Evolutionary conservation across 768 basidiomycete species (phyloP), one percentile per base, ranked within the genome.

Genomic region (Cubamyces lactineus): DNA sequence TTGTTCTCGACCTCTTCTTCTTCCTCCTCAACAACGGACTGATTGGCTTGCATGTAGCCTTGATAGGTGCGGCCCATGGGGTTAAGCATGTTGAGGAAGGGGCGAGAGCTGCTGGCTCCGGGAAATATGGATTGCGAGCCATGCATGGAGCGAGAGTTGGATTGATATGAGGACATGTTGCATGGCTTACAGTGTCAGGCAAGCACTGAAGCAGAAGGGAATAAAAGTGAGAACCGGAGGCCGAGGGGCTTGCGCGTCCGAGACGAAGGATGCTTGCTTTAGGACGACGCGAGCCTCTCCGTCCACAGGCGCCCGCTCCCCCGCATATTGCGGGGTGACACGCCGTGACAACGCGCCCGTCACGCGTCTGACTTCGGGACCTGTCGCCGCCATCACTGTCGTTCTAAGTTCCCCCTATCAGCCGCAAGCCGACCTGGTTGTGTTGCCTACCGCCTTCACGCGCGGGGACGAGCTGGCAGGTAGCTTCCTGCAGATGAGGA

Each of bases 61-160:
- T 86, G 86, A 71, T 92, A 86, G 34, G 81, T 75, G 65, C 85
- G 83, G 63, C 84, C 84, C 81, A 91, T 87, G 40, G 92, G 90
- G 72, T 93, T 94, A 39, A 94, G 78, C 82, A 91, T 85, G 74
- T 85, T 86, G 68, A 93, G 85, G 70, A 94, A 92, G 1, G 91
- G 88, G 34, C 87, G 84, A 38, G 90, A 91, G 69, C 77, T 82
- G 30, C 87, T 84, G n/a, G 77, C 77, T 47, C 72, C 70, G 7
- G 72, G 72, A 43, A 72, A 74, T 47, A 74, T 67, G n/a, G 76
- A 76, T 59, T 75, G 73, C 0, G 77, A 76, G 56, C 68, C 62
- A 62, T 72, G 67, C 48, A 72, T 61, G 11, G 71, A 71, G 24
- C 70, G 70, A 5, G 70, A 68, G 56, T 68, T 62, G 19, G 69